phyloP scores from a whole-genome alignment of 495 filamentous ascomycete species.

The Aspergillus egyptiacus region DNA sequence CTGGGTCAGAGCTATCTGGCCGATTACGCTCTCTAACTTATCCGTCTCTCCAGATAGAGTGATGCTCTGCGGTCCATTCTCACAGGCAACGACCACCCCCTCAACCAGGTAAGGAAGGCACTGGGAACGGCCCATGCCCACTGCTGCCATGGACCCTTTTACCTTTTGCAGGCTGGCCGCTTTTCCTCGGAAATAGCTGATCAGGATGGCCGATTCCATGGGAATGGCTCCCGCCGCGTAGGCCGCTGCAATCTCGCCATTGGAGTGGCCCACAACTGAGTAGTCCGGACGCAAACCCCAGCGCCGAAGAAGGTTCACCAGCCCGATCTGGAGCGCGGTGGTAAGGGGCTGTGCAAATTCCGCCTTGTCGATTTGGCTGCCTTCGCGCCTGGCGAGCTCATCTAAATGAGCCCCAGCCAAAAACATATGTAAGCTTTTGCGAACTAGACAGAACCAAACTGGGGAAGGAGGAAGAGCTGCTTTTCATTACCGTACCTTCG shows the following conservation, averaged over 20 bases:
- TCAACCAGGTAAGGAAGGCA: slow-evolving; percentile 7
- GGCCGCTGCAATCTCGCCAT: slow-evolving; percentile 20
- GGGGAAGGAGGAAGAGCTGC: no score
- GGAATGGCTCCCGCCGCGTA: slow-evolving; percentile 15
- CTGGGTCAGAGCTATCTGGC: no score
- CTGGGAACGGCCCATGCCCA: slow-evolving; percentile 24
- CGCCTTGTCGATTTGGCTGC: not conserved
- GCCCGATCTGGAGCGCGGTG: slow-evolving; percentile 29
- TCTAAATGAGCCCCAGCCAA: no score
- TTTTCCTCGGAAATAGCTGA: slow-evolving; percentile 26
- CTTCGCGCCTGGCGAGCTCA: not conserved
- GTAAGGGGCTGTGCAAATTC: slow-evolving; percentile 23
- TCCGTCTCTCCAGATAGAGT: slow-evolving; percentile 28
- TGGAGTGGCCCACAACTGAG: slow-evolving; percentile 20
- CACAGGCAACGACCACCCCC: slow-evolving; percentile 10
- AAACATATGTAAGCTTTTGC: not conserved
- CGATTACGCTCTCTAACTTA: no score
- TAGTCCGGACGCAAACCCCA: slow-evolving; percentile 8
- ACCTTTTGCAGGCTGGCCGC: slow-evolving; percentile 18
- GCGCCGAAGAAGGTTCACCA: slow-evolving; percentile 9
- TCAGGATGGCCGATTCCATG: slow-evolving; percentile 18
- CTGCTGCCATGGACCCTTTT: slow-evolving; percentile 26
- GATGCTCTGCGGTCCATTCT: slow-evolving; percentile 20
- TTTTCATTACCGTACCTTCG: no score
- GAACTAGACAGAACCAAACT: no score